Conservation (phyloP, 2,329 filamentous ascomycete species). For the Colletotrichum sp. region DNA sequence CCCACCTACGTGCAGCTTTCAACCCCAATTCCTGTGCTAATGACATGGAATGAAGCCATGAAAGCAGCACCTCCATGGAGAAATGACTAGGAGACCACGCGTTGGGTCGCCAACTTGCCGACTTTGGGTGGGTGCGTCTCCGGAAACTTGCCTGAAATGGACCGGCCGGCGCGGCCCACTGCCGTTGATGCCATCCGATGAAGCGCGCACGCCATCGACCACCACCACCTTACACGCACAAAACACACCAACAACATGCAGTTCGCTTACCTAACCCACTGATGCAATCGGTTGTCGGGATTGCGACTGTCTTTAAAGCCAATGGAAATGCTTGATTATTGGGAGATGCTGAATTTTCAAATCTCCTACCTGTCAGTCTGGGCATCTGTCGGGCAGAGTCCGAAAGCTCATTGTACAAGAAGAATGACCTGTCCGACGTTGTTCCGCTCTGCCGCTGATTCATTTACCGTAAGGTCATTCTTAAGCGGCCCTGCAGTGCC, state of each 20-base stretch:
- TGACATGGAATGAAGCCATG: neutral
- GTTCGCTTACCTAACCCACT: neutral
- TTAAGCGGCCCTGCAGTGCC: neutral
- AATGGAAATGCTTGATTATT: neutral
- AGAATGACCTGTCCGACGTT: neutral
- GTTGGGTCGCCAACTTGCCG: neutral
- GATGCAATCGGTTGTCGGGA: conserved; percentile 8
- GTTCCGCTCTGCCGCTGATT: neutral
- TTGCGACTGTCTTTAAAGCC: neutral
- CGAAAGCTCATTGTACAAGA: neutral
- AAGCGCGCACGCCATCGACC: conserved; percentile 16
- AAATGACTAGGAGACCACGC: neutral
- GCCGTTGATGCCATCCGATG: conserved; percentile 17
- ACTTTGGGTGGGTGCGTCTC: neutral
- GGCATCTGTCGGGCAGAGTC: neutral
- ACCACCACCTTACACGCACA: neutral
- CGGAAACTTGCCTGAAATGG: neutral
- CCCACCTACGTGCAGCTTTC: neutral
- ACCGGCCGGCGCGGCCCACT: neutral
- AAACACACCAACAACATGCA: neutral
- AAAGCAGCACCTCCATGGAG: neutral
- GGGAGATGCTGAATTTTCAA: neutral
- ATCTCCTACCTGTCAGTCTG: neutral
- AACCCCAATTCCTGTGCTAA: neutral
- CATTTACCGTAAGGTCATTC: neutral